Evolutionary conservation across 208 protist genomes (phyloP).

Genomic region (Novymonas esmeraldas): DNA sequence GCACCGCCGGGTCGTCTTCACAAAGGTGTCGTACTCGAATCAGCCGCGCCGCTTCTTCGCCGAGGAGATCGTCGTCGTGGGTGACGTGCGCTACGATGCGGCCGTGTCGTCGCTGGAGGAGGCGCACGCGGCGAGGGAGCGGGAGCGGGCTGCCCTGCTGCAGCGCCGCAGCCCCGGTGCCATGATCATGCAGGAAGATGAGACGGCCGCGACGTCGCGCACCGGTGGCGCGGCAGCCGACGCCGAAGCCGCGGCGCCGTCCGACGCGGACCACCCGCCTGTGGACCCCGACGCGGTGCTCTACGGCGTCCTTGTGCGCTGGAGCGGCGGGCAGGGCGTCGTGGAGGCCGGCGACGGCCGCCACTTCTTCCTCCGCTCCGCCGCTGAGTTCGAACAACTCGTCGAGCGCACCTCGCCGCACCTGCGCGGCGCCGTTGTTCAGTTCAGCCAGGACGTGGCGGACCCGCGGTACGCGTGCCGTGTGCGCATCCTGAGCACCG

Average conservation of each 20-base stretch:
- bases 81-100: constrained; percentile 52
- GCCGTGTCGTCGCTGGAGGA: constrained; percentile 42
- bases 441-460: constrained; percentile 54
- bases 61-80: constrained; percentile 67
- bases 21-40: constrained; percentile 66
- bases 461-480: constrained; percentile 55
- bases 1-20: constrained; percentile 63
- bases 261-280: constrained; percentile 13
- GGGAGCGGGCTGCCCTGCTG: constrained; percentile 31
- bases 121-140: constrained; percentile 41
- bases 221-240: not conserved
- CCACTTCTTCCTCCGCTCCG: constrained; percentile 76
- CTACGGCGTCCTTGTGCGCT: constrained; percentile 89
- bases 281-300: constrained; percentile 40
- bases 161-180: constrained; percentile 26
- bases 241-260: not conserved
- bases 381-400: constrained; percentile 79
- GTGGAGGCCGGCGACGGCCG: constrained; percentile 73
- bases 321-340: constrained; percentile 87
- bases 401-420: constrained; percentile 55
- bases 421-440: constrained; percentile 84
- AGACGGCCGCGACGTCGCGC: constrained; percentile 3
- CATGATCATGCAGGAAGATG: constrained; percentile 26
- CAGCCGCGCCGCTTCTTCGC: constrained; percentile 68
- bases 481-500: constrained; percentile 73